phyloP scores from a whole-genome alignment of 192 early-diverging fungal species.

The Coemansia sp. region DNA sequence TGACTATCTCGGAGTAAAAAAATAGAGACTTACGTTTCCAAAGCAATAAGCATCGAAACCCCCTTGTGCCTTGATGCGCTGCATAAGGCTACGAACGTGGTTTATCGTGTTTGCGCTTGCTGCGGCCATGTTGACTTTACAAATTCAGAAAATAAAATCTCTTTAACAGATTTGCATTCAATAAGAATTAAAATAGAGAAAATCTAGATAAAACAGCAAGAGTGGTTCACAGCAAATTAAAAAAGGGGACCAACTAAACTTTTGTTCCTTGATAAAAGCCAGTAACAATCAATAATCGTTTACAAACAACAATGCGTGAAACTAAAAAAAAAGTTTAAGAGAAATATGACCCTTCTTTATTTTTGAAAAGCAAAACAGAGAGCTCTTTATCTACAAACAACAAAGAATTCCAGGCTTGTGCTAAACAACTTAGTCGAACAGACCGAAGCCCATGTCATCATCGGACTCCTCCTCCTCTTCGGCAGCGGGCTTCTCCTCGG shows the following conservation, averaged over 20 bases:
- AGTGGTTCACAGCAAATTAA: too few species aligned
- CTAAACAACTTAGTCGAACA: constrained; percentile 42
- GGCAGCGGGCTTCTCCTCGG: constrained; percentile 55
- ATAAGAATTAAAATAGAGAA: too few species aligned
- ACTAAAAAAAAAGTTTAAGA: neutral
- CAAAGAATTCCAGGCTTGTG: constrained; percentile 15
- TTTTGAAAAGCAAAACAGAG: constrained; percentile 1
- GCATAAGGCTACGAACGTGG: constrained; percentile 21
- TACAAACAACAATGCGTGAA: too few species aligned
- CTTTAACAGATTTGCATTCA: too few species aligned
- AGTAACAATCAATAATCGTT: constrained; percentile 4
- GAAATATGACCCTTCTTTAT: too few species aligned
- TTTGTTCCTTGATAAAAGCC: neutral
- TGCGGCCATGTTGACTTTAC: neutral
- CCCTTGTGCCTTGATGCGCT: constrained; percentile 6
- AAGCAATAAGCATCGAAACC: constrained; percentile 45
- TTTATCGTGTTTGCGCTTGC: constrained; percentile 1
- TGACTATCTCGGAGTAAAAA: neutral
- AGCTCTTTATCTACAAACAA: constrained; percentile 72
- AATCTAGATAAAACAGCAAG: too few species aligned
- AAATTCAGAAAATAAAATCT: constrained; percentile 1
- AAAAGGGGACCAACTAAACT: too few species aligned
- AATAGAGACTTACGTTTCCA: constrained; percentile 21
- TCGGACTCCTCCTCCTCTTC: constrained; percentile 72
- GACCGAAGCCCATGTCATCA: constrained; percentile 78